Conservation (phyloP, 2,329 filamentous ascomycete genomes). For the Trichophyton simii region DNA sequence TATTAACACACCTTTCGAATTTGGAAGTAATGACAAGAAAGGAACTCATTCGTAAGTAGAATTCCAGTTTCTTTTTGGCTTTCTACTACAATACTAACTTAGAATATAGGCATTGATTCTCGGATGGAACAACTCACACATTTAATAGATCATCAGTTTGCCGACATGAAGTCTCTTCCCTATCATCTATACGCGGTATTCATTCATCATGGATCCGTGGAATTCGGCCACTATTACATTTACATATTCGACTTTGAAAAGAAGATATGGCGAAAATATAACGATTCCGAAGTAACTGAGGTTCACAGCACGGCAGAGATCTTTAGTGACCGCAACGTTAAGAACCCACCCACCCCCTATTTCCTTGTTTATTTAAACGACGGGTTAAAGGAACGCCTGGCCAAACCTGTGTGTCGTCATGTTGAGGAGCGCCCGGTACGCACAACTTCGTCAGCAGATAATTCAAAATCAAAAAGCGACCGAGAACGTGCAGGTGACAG, state of each 20-base stretch:
- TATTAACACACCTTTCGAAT: constrained; percentile 34
- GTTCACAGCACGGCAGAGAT: constrained; percentile 54
- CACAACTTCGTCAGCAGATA: neutral
- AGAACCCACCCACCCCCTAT: constrained; percentile 60
- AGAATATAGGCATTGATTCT: constrained; percentile 21
- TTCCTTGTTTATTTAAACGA: constrained; percentile 74
- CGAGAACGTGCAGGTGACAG: neutral
- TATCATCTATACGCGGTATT: constrained; percentile 88
- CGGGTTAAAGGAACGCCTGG: constrained; percentile 46
- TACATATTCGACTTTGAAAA: constrained; percentile 84
- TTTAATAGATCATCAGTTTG: constrained; percentile 48
- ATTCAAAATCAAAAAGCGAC: neutral
- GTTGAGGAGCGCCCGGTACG: constrained; percentile 12
- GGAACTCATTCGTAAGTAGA: constrained; percentile 34
- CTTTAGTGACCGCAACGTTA: constrained; percentile 50
- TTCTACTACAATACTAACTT: neutral
- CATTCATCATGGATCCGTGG: constrained; percentile 60
- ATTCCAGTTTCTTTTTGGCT: neutral
- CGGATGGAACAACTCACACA: constrained; percentile 36
- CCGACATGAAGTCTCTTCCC: constrained; percentile 49
- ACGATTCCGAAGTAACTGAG: constrained; percentile 69
- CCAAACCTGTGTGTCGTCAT: constrained; percentile 45
- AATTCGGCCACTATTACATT: constrained; percentile 87
- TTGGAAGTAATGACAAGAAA: constrained; percentile 34
- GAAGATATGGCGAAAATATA: constrained; percentile 81